Base-by-base conservation (phyloP, 345 rosid species). In the Aquilaria yunnanensis region DNA sequence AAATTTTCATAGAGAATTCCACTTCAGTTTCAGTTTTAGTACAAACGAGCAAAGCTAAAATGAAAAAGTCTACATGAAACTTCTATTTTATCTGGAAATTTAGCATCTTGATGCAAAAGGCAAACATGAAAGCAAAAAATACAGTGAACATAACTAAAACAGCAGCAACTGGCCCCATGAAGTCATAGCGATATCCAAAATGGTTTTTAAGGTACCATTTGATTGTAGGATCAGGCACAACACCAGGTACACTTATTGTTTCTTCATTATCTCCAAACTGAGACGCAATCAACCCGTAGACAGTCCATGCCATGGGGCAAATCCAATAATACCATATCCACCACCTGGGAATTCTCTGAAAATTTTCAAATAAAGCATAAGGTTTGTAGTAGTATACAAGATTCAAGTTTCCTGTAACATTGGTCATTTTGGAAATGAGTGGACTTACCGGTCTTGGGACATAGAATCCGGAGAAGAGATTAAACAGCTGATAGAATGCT, bases 251-350 rank as follows among this genome's bases (percentile, higher is more conserved):
- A 14, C 3, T 50, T 16, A 93, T 83, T 5, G 51, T 54, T 16
- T 57, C 55, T 9, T 67, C 73, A 4, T 79, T 61, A n/a, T 93
- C 96, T 10, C 96, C 86, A 14, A 84, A 93, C 23, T 89, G 97
- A 0, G 97, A 80, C 23, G 77, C 77, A 10, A 85, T 78, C 74
- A 82, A 62, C 32, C 93, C 90, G 8, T 87, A 84, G 32, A 84
- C 87, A 5, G 93, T 87, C 98, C 98, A 90, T 4, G 96, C 97
- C 14, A 82, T 71, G 0, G 80, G 98, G 82, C 89, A 90, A 5
- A 93, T 82, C 94, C 91, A 93, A 74, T 88, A 93, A 70, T 86
- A 93, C 98, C 98, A 93, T 5, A 84, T 57, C 94, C 98, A 93
- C 94, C 94, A 90, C 68, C 77, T 83, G 1, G 92, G 98, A 51